Evolutionary conservation across 441 rosid genomes (phyloP).

Genomic region (Syzygium syzygioides): DNA sequence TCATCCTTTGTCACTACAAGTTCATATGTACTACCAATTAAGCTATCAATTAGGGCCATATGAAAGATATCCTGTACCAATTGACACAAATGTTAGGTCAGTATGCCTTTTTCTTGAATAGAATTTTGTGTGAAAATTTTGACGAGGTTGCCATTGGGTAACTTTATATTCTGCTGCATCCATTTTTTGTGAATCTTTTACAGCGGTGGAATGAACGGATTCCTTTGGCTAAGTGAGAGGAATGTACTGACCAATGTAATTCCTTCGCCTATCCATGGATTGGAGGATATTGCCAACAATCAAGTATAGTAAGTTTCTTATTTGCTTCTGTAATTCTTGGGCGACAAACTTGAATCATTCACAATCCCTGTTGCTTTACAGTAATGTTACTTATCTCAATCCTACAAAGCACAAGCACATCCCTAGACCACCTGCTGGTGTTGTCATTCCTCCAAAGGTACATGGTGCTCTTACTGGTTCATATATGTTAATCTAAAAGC

Average conservation of each 20-base stretch:
- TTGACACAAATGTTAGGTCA: constrained; percentile 65
- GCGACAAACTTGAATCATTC: too few species aligned
- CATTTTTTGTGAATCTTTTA: constrained; percentile 11
- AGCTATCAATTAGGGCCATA: constrained; percentile 17
- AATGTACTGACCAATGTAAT: constrained; percentile 26
- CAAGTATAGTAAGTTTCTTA: too few species aligned
- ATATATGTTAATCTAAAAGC: not conserved
- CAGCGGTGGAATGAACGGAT: constrained; percentile 95
- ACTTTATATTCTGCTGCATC: constrained; percentile 12
- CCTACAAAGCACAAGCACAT: constrained; percentile 52
- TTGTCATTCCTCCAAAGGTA: constrained; percentile 70
- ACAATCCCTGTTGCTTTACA: too few species aligned
- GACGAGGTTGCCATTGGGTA: not conserved
- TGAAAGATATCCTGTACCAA: constrained; percentile 34
- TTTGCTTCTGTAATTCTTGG: too few species aligned
- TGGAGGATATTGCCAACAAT: too few species aligned
- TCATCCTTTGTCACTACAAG: constrained; percentile 61
- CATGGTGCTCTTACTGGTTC: constrained; percentile 1
- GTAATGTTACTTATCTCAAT: not conserved
- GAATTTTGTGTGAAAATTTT: not conserved
- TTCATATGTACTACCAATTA: constrained; percentile 31
- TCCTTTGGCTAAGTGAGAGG: constrained; percentile 58
- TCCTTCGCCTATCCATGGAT: too few species aligned
- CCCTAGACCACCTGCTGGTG: constrained; percentile 69
- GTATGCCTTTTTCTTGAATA: constrained; percentile 7